Percentiles rank a stretch among this genome's conserved stretches.
Evolutionary conservation across 768 basidiomycete species (phyloP).

Genomic region (Lentinula detonsa): DNA sequence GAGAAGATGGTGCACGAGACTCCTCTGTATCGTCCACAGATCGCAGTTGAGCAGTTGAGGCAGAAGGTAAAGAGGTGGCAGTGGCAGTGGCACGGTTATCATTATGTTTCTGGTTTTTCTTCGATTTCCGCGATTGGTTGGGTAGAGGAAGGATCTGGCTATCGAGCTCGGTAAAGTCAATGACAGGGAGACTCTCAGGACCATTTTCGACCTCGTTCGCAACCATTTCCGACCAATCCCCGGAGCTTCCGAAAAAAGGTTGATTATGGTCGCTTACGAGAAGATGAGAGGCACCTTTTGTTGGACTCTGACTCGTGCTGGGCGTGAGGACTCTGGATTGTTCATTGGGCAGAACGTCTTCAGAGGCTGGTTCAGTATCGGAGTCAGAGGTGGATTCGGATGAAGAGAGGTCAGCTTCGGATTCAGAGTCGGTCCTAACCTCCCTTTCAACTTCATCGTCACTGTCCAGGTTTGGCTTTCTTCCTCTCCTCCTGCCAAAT

Average conservation of each 20-base stretch:
- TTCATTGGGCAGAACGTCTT: slow-evolving; percentile 47
- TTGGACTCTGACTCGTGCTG: slow-evolving; percentile 57
- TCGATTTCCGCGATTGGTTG: slow-evolving; percentile 31
- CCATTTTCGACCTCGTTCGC: slow-evolving; percentile 63
- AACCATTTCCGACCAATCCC: slow-evolving; percentile 85
- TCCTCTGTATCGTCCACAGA: slow-evolving; percentile 18
- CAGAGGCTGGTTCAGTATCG: slow-evolving; percentile 64
- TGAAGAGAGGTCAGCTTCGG: slow-evolving; percentile 55
- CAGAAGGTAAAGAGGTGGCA: slow-evolving; percentile 21
- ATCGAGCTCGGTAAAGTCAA: slow-evolving; percentile 71
- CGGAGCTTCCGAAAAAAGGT: slow-evolving; percentile 49
- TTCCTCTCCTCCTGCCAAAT: slow-evolving; percentile 55
- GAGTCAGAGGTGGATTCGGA: slow-evolving; percentile 59
- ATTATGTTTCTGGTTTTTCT: slow-evolving; percentile 31
- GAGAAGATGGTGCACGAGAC: slow-evolving; percentile 20
- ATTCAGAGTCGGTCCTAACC: slow-evolving; percentile 63
- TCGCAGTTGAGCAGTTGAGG: slow-evolving; percentile 24
- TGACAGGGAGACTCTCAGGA: slow-evolving; percentile 65
- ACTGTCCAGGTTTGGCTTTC: slow-evolving; percentile 54
- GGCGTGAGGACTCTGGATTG: slow-evolving; percentile 58
- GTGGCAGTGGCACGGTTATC: slow-evolving; percentile 22
- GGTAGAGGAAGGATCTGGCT: slow-evolving; percentile 25
- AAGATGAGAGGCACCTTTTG: slow-evolving; percentile 25
- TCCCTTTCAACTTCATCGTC: slow-evolving; percentile 79
- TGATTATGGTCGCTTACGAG: slow-evolving; percentile 25